Evolutionary conservation across 78 protist genomes (phyloP).

Genomic region (Dictyostelium capitatum): DNA sequence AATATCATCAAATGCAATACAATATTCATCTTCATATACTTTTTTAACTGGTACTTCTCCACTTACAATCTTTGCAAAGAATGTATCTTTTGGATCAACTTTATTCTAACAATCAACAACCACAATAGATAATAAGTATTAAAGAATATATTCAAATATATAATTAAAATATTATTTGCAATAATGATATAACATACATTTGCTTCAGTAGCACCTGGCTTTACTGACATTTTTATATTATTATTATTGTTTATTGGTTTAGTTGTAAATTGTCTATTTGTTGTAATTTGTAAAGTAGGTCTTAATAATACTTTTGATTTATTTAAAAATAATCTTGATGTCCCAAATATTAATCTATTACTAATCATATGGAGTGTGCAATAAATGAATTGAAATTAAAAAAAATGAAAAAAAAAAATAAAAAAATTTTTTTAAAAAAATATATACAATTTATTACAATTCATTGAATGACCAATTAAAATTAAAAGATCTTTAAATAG

Average conservation of each 20-base stretch:
- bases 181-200: slow-evolving; percentile 13
- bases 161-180: no score
- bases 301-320: not conserved
- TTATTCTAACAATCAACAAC: not conserved
- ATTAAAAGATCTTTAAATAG: not conserved
- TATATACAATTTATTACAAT: no score
- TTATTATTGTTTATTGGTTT: not conserved
- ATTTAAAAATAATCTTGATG: not conserved
- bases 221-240: slow-evolving; percentile 52
- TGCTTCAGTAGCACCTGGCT: slow-evolving; percentile 67
- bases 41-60: slow-evolving; percentile 66
- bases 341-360: no score
- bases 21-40: slow-evolving; percentile 67
- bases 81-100: slow-evolving; percentile 48
- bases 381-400: not conserved
- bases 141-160: not conserved
- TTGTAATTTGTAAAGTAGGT: not conserved
- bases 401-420: no score
- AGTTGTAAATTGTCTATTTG: not conserved
- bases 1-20: slow-evolving; percentile 70
- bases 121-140: not conserved
- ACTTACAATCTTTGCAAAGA: slow-evolving; percentile 71
- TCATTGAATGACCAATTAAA: no score
- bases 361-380: not conserved
- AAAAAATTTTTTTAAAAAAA: no score